Evolutionary conservation across 2,329 filamentous ascomycete species (phyloP), one percentile per base, ranked within the genome.

Genomic region (Aspergillus bombycis): DNA sequence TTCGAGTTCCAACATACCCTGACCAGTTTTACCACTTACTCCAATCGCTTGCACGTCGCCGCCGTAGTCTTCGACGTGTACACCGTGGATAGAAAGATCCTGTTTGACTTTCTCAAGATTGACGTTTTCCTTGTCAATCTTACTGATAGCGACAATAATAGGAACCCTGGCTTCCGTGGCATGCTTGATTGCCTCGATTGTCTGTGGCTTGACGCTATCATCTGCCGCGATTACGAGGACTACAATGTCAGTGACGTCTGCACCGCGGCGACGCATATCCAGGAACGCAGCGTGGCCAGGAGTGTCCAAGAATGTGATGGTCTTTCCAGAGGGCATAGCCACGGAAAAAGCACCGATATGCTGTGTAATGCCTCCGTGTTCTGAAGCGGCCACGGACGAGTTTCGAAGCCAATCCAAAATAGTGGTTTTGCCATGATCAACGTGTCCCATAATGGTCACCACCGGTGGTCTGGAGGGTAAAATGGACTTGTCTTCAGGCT

Each of bases 391-490:
- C 50, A 99, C 88, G 8, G 93, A 97, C 1, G 94, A 95, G 71
- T 97, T 96, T 43, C 95, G 91, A 52, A 99, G 83, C 80, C 90
- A 98, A 75, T 99, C 95, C 11, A 99, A 84, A 48, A 99, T 89
- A 0, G 96, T 99, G 0, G 95, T 99, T 82, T 99, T 99, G 60
- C 95, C 95, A 77, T 99, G 95, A 75, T 99, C 96, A 71, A 99
- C 95, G 68, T 99, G 95, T 2, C 95, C 95, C 96, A 99, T 99
- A 73, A 99, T 99, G 0, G 96, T 98, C 45, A 99, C 94, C 41
- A 99, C 93, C 0, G 95, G 96, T 9, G 95, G 94, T 19, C 96
- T 88, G 38, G 82, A 78, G 2, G 93, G 93, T 9, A 97, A 79
- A 16, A 78, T 70, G 0, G 90, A 87, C 56, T 82, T 85, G 75